A percentile compares a stretch with the other conserved stretches of the same genome.
phyloP scores from a whole-genome alignment of 805 yeast species.

The Saturnispora halmiae region DNA sequence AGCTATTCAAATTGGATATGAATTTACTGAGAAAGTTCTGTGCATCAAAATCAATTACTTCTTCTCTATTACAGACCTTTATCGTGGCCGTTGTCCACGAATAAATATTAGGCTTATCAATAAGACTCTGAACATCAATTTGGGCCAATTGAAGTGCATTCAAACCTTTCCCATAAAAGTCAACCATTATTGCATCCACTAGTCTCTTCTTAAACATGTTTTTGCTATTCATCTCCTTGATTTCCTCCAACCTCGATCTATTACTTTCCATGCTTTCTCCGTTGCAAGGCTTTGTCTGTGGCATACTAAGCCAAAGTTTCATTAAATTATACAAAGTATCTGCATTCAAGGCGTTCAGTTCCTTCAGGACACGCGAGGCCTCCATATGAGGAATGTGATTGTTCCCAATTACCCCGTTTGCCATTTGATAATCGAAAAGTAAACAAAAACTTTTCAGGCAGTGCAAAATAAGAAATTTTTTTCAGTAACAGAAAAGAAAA shows the following conservation, averaged over 20 bases:
- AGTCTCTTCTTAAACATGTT: constrained; percentile 24
- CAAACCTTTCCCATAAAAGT: constrained; percentile 48
- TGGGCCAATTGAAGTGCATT: constrained; percentile 62
- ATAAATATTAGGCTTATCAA: constrained; percentile 45
- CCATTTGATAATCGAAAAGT: constrained; percentile 7
- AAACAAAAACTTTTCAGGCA: constrained; percentile 4
- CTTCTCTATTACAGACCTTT: constrained; percentile 23
- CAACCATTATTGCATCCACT: constrained; percentile 38
- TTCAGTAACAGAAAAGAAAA: too few relatives aligned
- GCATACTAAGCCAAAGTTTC: constrained; percentile 27
- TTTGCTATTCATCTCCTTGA: neutral
- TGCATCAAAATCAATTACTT: constrained; percentile 33
- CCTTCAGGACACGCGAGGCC: constrained; percentile 19
- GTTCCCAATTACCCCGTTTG: constrained; percentile 27
- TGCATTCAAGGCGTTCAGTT: constrained; percentile 21
- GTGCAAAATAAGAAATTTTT: constrained; percentile 2
- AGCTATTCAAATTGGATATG: constrained; percentile 36
- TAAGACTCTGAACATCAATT: constrained; percentile 54
- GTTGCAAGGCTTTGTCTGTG: constrained; percentile 24
- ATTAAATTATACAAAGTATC: constrained; percentile 27
- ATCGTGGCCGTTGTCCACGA: constrained; percentile 44
- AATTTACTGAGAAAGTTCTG: constrained; percentile 41
- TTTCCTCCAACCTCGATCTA: neutral
- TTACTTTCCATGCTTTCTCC: constrained; percentile 7
- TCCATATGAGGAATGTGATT: constrained; percentile 26